Evolutionary conservation across 176 grass and related monocot species (phyloP), one percentile per base, ranked within the genome.

Genomic region (Poa annua): DNA sequence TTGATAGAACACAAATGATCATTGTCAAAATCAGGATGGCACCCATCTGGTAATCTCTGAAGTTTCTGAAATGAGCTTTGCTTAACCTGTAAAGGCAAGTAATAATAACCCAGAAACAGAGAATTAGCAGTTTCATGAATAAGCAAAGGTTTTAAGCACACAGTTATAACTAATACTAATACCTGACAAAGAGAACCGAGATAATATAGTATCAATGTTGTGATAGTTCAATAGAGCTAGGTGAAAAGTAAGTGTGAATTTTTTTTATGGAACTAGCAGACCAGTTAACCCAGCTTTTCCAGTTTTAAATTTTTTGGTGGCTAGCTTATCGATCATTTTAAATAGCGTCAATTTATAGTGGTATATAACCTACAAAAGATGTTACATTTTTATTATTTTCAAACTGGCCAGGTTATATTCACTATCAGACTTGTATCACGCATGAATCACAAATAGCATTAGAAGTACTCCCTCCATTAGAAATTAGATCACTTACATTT

Each of bases 1-100:
- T 97, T 94, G 69, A 89, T 50, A 78, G 95, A 87, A 89, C 17
- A 74, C 63, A 97, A 71, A 85, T 94, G 90, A 79, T 94, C 92
- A 74, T 88, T 97, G 83, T 91, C 88, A 77, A 97, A 86, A 68
- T 84, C 84, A 78, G 54, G 50, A 79, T 87, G 95, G 50, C 79
- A 94, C 42, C 76, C 79, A 84, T 89, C 80, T 81, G 92, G 90
- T 57, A 97, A 87, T 61, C 70, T 89, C 75, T 85, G 29, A 65
- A 94, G 85, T 52, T 83, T 92, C 56, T 88, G 66, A 73, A 84
- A 81, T 81, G 81, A 66, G 76, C 68, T 81, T 74, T 80, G 79
- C 78, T 89, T 88, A 70, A 92, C 61, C 84, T 94, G 84, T 14
- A 92, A 62, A 78, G 75, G 50, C 69, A 56, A 86, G 69, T 48